Evolutionary conservation across 2,329 filamentous ascomycete species (phyloP), one percentile per base, ranked within the genome.

Genomic region (Colletotrichum viniferum): DNA sequence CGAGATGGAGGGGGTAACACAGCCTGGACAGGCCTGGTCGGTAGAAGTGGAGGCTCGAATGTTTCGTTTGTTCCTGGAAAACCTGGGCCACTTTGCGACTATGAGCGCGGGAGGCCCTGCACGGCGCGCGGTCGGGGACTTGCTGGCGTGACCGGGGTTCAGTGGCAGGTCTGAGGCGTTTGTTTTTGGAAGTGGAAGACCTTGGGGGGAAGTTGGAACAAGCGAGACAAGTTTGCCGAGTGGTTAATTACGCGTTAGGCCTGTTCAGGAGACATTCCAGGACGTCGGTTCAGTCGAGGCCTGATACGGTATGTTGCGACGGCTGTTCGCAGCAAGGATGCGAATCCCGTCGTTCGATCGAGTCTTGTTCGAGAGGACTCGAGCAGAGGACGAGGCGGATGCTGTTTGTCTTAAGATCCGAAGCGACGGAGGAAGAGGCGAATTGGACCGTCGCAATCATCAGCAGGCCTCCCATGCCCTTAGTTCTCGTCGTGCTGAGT

Each of bases 101-200:
- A n/a, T 61, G 60, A 65, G 67, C 28, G 55, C 58, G 62, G 62
- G 63, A 74, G 36, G 71, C 65, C 73, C 71, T 76, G 74, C 74
- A 76, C 74, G 74, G 74, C 64, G 74, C 74, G 60, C 74, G 38
- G 34, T 70, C 43, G 58, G 74, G 65, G 71, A 76, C 71, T 73
- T 69, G 71, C 74, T 70, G 65, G 71, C 60, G 65, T 38, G 74
- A 76, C 71, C 58, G 36, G 74, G 71, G 64, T 65, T 26, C 32
- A 64, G 38, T 74, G 28, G 60, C 61, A 63, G 34, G 58, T 28
- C 58, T 28, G 43, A 75, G 56, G 58, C 58, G 63, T 52, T 52
- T 73, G 73, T 52, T 64, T 75, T 75, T 38, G 69, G 34, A 61
- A 7, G 63, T 58, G 52, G 48, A 16, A 64, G 38, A 34, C 56